Conservation (phyloP, 257 asterid genomes). For the Solanum arcanum region DNA sequence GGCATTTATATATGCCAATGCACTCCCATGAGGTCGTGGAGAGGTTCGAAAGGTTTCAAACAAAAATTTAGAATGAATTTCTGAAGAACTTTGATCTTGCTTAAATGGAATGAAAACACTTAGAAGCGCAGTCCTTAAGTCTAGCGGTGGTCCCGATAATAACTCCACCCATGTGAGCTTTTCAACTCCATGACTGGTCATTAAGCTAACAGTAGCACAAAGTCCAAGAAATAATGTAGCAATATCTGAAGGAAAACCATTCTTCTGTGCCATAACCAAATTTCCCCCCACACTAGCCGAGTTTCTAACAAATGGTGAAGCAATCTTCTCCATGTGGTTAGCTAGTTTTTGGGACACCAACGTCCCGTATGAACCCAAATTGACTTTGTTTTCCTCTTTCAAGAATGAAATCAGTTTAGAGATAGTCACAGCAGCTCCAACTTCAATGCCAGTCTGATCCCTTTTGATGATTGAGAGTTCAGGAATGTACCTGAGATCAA, state of each 20-base stretch:
- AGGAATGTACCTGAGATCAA: constrained; percentile 47
- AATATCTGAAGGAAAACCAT: constrained; percentile 61
- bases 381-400: constrained; percentile 11
- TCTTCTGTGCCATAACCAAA: constrained; percentile 61
- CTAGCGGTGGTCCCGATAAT: constrained; percentile 33
- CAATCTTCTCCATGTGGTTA: constrained; percentile 58
- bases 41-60: constrained; percentile 55
- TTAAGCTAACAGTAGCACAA: constrained; percentile 30
- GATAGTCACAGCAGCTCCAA: constrained; percentile 57
- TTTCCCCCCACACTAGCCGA: constrained; percentile 63
- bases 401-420: constrained; percentile 32
- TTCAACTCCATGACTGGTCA: constrained; percentile 17
- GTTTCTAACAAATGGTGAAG: constrained; percentile 45
- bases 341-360: constrained; percentile 33
- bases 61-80: constrained; percentile 13
- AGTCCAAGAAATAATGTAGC: constrained; percentile 49
- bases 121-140: constrained; percentile 35
- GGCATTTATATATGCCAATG: constrained; percentile 56
- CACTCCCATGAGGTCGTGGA: constrained; percentile 63
- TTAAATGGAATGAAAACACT: constrained; percentile 39
- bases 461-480: constrained; percentile 33
- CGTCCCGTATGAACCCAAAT: constrained; percentile 7
- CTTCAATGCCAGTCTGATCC: constrained; percentile 29
- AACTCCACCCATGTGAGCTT: constrained; percentile 41
- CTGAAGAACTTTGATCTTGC: neutral